These are phyloP conservation scores for Camelina sativa DNA, from an alignment of 345 rosid species.

Conservation along the genomic window DNA sequence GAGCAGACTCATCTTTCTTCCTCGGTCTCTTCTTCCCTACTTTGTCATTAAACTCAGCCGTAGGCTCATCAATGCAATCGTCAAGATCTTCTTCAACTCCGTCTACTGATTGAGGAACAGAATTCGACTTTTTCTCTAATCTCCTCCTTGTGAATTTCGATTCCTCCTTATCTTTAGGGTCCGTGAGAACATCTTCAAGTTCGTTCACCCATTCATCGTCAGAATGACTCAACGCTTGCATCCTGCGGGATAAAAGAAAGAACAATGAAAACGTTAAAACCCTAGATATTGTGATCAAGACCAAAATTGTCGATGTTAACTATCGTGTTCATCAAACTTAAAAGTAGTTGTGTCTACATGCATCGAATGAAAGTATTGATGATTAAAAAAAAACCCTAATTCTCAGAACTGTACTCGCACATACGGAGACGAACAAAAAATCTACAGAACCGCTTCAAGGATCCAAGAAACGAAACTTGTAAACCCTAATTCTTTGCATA, in stretches of 20 bases:
- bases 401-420: background rate
- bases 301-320: background rate
- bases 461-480: background rate
- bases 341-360: background rate
- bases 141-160: conserved; percentile 51
- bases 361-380: background rate
- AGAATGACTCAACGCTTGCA: background rate
- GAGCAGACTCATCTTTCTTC: conserved; percentile 29
- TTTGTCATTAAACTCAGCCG: conserved; percentile 41
- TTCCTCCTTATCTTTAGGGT: background rate
- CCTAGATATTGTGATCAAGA: background rate
- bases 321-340: background rate
- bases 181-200: conserved; percentile 5
- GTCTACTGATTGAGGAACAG: conserved; percentile 48
- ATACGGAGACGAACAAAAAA: background rate
- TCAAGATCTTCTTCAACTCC: conserved; percentile 52
- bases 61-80: conserved; percentile 43
- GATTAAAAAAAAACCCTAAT: conserved; percentile 5
- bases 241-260: conserved; percentile 5
- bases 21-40: conserved; percentile 58
- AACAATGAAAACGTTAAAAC: conserved; percentile 12
- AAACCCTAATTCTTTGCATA: background rate
- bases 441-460: background rate
- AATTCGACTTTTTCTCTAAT: conserved; percentile 57
- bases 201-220: background rate